Conservation (phyloP, 306 rosid species). For the Prinsepia uniflora region DNA sequence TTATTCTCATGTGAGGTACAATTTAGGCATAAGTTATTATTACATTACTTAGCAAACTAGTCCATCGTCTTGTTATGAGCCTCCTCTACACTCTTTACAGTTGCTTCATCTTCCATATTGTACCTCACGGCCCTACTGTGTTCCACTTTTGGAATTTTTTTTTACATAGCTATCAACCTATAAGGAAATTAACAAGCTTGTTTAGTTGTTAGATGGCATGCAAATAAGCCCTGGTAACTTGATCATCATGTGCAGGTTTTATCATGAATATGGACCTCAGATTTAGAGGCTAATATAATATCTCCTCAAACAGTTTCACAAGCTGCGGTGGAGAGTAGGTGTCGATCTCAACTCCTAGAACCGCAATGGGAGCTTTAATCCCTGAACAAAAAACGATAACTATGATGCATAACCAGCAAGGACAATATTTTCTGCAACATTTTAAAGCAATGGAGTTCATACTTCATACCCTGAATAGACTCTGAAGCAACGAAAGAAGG, state of each 20-base stretch:
- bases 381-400: constrained; percentile 17
- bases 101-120: constrained; percentile 27
- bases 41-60: constrained; percentile 41
- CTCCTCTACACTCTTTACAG: constrained; percentile 42
- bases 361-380: constrained; percentile 34
- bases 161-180: constrained; percentile 30
- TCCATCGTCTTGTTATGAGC: constrained; percentile 34
- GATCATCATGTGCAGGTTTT: not conserved
- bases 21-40: constrained; percentile 10
- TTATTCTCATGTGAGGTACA: not conserved
- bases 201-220: not conserved
- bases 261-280: constrained; percentile 27
- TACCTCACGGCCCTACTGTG: constrained; percentile 41
- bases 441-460: not conserved
- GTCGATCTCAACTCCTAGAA: constrained; percentile 56
- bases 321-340: constrained; percentile 43
- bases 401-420: too few species aligned
- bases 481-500: constrained; percentile 59
- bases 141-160: constrained; percentile 38
- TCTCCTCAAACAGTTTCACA: constrained; percentile 46
- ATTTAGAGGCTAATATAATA: constrained; percentile 29
- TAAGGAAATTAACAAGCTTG: not conserved
- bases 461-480: constrained; percentile 49
- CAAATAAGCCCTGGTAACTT: not conserved
- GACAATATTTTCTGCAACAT: too few species aligned